A percentile compares a stretch with the other conserved stretches of the same genome.
Evolutionary conservation across 2,329 filamentous ascomycete species (phyloP).

Genomic region (Xylariaceae sp.): DNA sequence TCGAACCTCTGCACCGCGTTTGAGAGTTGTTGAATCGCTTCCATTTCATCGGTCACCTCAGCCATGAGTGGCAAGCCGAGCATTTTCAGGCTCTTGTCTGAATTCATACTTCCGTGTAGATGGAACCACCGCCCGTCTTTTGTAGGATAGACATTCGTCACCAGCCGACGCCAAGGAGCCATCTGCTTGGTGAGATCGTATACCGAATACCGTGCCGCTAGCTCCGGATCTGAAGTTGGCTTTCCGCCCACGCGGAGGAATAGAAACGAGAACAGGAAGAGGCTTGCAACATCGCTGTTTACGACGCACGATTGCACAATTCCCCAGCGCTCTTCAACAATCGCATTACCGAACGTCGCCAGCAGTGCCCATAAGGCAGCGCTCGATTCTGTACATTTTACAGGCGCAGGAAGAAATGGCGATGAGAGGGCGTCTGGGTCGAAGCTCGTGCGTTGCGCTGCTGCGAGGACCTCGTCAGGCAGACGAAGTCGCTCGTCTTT

Average conservation of each 20-base stretch:
- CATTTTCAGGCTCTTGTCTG: conserved; percentile 27
- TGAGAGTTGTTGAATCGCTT: conserved; percentile 23
- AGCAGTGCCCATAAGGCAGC: conserved; percentile 27
- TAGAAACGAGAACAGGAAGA: conserved; percentile 27
- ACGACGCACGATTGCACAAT: conserved; percentile 20
- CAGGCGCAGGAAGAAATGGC: conserved; percentile 25
- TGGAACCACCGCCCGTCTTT: conserved; percentile 32
- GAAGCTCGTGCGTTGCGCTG: conserved; percentile 21
- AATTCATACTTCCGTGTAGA: conserved; percentile 30
- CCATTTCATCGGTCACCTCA: conserved; percentile 24
- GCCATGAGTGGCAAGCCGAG: conserved; percentile 24
- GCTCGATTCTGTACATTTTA: conserved; percentile 27
- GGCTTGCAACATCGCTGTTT: conserved; percentile 24
- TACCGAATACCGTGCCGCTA: conserved; percentile 17
- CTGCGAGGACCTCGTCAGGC: conserved; percentile 16
- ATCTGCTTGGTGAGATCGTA: conserved; percentile 22
- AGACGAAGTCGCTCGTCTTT: conserved; percentile 21
- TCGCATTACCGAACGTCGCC: conserved; percentile 24
- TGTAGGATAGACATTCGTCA: conserved; percentile 31
- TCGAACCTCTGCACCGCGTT: conserved; percentile 21
- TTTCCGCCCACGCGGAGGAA: conserved; percentile 20
- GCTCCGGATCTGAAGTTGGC: conserved; percentile 13
- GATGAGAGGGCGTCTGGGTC: conserved; percentile 14
- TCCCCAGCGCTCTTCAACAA: conserved; percentile 17
- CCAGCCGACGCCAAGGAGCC: conserved; percentile 26